Evolutionary conservation across 225 moss, liverwort and hornwort species (phyloP), one percentile per base, ranked within the genome.

Genomic region (Bryum argenteum): DNA sequence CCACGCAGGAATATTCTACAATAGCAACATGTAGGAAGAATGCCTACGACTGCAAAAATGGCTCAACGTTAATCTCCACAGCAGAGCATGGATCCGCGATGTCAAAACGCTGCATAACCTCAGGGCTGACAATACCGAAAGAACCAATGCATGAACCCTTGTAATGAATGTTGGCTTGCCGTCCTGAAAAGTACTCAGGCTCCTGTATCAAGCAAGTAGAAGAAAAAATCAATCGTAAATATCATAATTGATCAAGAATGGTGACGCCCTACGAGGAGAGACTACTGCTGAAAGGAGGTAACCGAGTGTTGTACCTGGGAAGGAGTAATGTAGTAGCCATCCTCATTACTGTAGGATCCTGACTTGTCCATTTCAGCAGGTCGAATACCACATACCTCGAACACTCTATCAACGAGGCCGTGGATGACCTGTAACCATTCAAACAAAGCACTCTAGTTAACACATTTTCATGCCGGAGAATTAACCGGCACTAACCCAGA

Each of bases 71-170:
- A 64, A 98, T 60, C 79, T 98, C 94, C 88, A 98, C 79, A 3
- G 89, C 94, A 17, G 92, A 88, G 76, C 97, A 98, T 26, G 97
- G 94, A 82, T 98, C 97, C 38, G 90, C 90, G 63, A 92, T 90
- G 70, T 90, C 90, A 75, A 98, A 94, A 82, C 87, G 90, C 77
- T 91, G 80, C 79, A 94, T 78, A 20, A 98, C 97, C 97, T 92
- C 83, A 8, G 94, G 94, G 76, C 91, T 92, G 57, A 97, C 73
- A 33, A 94, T 92, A 42, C 97, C 97, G 70, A 97, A 94, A 51
- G 89, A 87, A 55, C 97, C 97, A 69, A 97, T 81, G 64, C 77
- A 57, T 63, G 71, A 66, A 58, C 92, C 92, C 16, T 77, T 81
- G 67, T 73, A 81, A 11, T 85, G 82, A 54, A 97, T 88, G 65